phyloP scores from a whole-genome alignment of 2,329 filamentous ascomycete species.

The Cladobotryum protrusum region DNA sequence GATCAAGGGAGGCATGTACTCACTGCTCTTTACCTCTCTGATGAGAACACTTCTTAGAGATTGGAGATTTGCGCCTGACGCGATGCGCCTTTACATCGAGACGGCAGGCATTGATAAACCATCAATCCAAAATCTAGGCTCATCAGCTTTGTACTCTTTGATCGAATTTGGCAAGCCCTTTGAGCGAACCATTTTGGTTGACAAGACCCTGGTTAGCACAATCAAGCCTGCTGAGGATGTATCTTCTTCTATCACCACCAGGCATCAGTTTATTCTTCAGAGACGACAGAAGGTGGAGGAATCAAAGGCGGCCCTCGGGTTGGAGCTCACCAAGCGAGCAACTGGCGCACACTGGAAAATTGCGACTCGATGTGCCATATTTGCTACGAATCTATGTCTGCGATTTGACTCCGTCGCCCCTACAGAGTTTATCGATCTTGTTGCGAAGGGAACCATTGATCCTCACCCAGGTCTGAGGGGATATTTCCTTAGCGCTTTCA shows the following conservation, averaged over 20 bases:
- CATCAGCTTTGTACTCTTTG: constrained; percentile 74
- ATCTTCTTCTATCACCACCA: constrained; percentile 45
- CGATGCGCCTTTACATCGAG: constrained; percentile 84
- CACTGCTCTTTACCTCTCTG: constrained; percentile 80
- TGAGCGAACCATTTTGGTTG: constrained; percentile 77
- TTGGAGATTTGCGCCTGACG: constrained; percentile 89
- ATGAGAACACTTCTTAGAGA: constrained; percentile 83
- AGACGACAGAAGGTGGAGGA: constrained; percentile 73
- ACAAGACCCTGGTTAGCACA: constrained; percentile 61
- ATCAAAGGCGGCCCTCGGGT: constrained; percentile 73
- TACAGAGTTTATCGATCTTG: constrained; percentile 73
- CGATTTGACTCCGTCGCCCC: constrained; percentile 87
- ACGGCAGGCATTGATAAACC: constrained; percentile 87
- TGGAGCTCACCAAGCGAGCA: constrained; percentile 73
- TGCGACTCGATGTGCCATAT: constrained; percentile 79
- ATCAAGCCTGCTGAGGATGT: constrained; percentile 67
- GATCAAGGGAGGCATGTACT: constrained; percentile 93
- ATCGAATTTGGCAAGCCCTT: constrained; percentile 88
- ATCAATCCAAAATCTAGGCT: constrained; percentile 85
- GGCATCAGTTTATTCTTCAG: constrained; percentile 67
- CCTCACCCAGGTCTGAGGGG: constrained; percentile 79
- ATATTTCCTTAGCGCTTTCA: constrained; percentile 76
- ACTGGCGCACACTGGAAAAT: constrained; percentile 93
- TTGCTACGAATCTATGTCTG: constrained; percentile 83
- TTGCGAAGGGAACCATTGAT: constrained; percentile 78